Conservation (phyloP, 148 eudicot genomes). For the Tetragonia tetragonoides region DNA sequence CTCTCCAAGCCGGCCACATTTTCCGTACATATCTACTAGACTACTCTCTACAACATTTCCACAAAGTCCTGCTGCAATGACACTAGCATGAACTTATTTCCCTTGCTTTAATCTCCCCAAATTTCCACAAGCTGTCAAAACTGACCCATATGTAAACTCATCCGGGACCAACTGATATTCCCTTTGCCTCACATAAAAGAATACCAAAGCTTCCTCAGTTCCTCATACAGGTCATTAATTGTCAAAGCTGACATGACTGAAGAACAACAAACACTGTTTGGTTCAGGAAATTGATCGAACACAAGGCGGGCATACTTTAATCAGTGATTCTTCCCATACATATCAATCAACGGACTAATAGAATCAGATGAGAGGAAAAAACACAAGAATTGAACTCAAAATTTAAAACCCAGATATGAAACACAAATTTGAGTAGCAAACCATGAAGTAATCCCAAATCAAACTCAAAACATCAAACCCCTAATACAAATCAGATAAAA, state of each 20-base stretch:
- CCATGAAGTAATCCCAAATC: no score
- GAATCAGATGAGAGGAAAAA: no score
- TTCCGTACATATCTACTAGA: conserved; percentile 86
- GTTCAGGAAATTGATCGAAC: conserved; percentile 65
- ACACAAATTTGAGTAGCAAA: no score
- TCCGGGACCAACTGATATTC: conserved; percentile 41
- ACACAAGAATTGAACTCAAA: no score
- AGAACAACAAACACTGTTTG: conserved; percentile 76
- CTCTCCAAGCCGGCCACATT: conserved; percentile 54
- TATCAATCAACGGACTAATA: no score
- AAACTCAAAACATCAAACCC: no score
- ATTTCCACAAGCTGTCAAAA: conserved; percentile 77
- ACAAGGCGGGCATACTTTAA: conserved; percentile 43
- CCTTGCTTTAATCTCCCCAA: conserved; percentile 58
- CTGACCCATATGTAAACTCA: conserved; percentile 62
- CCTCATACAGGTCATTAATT: conserved; percentile 54
- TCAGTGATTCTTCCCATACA: no score
- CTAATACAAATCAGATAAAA: no score
- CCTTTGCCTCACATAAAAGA: conserved; percentile 54
- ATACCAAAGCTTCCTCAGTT: conserved; percentile 30
- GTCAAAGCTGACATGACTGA: conserved; percentile 57
- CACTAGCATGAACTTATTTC: conserved; percentile 60
- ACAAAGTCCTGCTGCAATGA: conserved; percentile 38
- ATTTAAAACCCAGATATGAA: no score
- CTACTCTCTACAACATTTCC: conserved; percentile 67